Conservation (phyloP, 306 rosid species). For the Lagenaria siceraria region DNA sequence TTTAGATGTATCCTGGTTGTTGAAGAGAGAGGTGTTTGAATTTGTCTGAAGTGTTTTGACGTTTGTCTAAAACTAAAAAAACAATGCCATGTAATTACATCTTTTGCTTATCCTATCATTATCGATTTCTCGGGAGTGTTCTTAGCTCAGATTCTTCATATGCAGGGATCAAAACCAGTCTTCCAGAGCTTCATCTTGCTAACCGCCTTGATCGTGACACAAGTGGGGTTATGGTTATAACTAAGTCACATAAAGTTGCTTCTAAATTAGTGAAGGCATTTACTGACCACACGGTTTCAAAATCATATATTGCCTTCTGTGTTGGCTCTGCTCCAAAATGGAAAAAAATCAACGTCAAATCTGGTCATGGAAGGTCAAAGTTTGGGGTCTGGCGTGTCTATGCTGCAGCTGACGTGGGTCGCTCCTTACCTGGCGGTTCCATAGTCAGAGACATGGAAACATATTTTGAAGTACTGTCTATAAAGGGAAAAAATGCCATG, state of each 20-base stretch:
- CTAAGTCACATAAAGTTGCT: constrained; percentile 77
- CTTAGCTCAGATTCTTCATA: constrained; percentile 3
- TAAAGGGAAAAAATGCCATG: constrained; percentile 36
- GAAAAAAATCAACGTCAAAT: constrained; percentile 45
- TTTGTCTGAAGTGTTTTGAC: background rate
- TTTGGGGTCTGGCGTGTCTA: constrained; percentile 84
- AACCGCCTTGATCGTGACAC: constrained; percentile 87
- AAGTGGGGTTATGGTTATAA: constrained; percentile 62
- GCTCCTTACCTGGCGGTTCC: constrained; percentile 71
- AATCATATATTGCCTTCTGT: constrained; percentile 68
- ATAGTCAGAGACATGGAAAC: constrained; percentile 77
- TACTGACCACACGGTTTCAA: constrained; percentile 53
- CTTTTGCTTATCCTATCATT: background rate
- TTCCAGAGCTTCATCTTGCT: constrained; percentile 67
- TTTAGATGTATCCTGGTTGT: background rate
- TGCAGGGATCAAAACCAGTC: constrained; percentile 19
- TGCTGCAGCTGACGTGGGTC: constrained; percentile 64
- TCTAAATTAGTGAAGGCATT: constrained; percentile 71
- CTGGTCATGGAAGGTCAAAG: constrained; percentile 88
- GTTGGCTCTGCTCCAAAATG: constrained; percentile 46
- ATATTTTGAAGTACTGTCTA: constrained; percentile 42
- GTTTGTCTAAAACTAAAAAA: background rate
- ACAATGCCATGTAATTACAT: background rate
- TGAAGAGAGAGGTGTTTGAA: background rate
- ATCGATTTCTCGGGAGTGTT: background rate